phyloP scores from a whole-genome alignment of 1,284 basidiomycete genomes.

The Pulchroboletus neoregius region DNA sequence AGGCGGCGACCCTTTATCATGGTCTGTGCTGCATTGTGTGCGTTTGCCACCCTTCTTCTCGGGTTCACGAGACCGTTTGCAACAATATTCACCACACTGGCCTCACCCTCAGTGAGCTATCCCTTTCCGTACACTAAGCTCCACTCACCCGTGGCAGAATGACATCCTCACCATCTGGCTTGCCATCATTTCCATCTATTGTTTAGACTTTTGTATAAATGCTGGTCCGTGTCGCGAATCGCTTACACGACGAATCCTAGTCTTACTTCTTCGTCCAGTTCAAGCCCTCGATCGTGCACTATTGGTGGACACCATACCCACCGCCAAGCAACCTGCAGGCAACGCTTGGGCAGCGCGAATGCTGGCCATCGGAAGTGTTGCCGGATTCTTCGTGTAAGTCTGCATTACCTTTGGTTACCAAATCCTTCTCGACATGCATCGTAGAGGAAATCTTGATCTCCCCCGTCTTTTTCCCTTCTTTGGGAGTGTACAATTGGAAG shows the following conservation, averaged over 20 bases:
- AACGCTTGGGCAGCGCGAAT: constrained; percentile 96
- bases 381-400: constrained; percentile 85
- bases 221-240: constrained; percentile 49
- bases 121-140: background rate
- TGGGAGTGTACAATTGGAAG: constrained; percentile 76
- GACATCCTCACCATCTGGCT: constrained; percentile 66
- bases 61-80: constrained; percentile 82
- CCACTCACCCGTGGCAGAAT: constrained; percentile 42
- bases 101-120: constrained; percentile 36
- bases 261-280: constrained; percentile 41
- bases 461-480: constrained; percentile 63
- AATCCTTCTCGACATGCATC: background rate
- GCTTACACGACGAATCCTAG: background rate
- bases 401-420: background rate
- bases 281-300: constrained; percentile 83
- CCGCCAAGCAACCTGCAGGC: constrained; percentile 74
- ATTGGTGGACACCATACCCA: constrained; percentile 67
- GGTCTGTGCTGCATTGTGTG: constrained; percentile 62
- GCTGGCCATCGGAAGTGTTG: constrained; percentile 76
- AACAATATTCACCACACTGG: constrained; percentile 48
- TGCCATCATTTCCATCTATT: constrained; percentile 83
- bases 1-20: constrained; percentile 86
- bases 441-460: constrained; percentile 72
- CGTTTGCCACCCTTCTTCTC: constrained; percentile 74
- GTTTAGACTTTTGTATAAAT: constrained; percentile 93